These are phyloP conservation scores for Acacia melanoxylon DNA, from an alignment of 306 rosid genomes.

Conservation along the genomic window DNA sequence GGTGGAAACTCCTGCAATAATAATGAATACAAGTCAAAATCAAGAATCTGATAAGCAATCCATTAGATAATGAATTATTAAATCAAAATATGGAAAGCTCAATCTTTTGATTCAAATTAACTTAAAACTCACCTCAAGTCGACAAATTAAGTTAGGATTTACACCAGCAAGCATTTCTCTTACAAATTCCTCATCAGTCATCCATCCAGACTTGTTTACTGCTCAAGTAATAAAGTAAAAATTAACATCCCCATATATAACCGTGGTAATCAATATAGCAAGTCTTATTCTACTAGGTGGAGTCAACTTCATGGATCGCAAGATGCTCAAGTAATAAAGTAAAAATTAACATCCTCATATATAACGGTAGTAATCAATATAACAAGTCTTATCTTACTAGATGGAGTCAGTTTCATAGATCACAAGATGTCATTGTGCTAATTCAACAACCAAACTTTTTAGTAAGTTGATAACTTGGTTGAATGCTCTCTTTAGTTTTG, in stretches of 20 bases:
- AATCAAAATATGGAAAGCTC: not conserved
- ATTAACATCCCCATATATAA: not conserved
- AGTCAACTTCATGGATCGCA: too few species aligned
- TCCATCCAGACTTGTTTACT: conserved; percentile 2
- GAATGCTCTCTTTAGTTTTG: too few species aligned
- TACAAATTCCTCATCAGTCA: not conserved
- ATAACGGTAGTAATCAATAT: not conserved
- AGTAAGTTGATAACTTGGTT: too few species aligned
- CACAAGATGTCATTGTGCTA: too few species aligned
- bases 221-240: not conserved
- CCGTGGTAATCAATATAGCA: not conserved
- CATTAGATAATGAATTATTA: not conserved
- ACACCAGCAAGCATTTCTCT: conserved; percentile 6
- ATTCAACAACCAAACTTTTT: too few species aligned
- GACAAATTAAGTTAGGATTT: not conserved
- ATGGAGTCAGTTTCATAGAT: too few species aligned
- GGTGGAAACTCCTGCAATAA: conserved; percentile 65
- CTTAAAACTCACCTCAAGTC: not conserved
- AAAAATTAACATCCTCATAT: not conserved
- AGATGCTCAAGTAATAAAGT: not conserved
- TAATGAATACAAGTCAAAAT: not conserved
- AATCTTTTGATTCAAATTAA: not conserved
- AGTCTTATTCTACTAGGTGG: too few species aligned
- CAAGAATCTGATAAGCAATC: not conserved
- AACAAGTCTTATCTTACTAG: too few species aligned